Percentiles rank a stretch among this genome's conserved stretches.
Evolutionary conservation across 441 rosid species (phyloP).

Genomic region (Dalechampia spathulata): DNA sequence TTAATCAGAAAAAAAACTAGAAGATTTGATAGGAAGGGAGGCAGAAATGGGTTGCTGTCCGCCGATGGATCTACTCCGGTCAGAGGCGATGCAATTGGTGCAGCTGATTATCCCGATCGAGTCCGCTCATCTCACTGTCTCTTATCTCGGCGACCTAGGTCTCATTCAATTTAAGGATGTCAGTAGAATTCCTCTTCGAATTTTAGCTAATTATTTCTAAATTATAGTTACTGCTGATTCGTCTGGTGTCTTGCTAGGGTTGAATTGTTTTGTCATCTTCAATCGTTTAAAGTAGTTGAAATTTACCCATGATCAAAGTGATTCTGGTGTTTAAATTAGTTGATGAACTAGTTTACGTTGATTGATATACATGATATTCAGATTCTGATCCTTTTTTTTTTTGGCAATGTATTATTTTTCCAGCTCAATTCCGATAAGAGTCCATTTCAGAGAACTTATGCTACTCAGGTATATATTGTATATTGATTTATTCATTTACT

Average conservation of each 20-base stretch:
- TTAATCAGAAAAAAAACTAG: too few species aligned
- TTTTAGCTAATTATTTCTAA: background rate
- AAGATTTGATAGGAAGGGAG: background rate
- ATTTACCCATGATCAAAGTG: background rate
- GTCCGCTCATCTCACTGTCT: slow-evolving; percentile 74
- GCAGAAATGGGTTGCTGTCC: slow-evolving; percentile 48
- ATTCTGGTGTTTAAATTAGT: background rate
- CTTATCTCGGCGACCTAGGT: slow-evolving; percentile 82
- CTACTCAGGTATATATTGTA: slow-evolving; percentile 54
- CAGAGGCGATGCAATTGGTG: slow-evolving; percentile 84
- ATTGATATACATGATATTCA: background rate
- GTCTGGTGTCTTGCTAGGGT: background rate
- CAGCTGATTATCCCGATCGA: slow-evolving; percentile 83
- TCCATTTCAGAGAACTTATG: slow-evolving; percentile 88
- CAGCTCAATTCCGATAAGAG: slow-evolving; percentile 90
- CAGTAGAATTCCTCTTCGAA: slow-evolving; percentile 20
- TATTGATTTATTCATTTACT: too few species aligned
- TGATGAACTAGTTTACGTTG: background rate
- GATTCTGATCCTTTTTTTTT: background rate
- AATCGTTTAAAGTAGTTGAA: too few species aligned
- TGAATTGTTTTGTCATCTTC: background rate
- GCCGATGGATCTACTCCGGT: slow-evolving; percentile 84
- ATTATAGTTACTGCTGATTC: background rate
- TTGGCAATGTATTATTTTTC: slow-evolving; percentile 18
- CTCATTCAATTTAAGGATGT: slow-evolving; percentile 91